Percentiles rank a stretch among this genome's conserved stretches.
phyloP scores from a whole-genome alignment of 176 grass and related monocot species.

The Avena eriantha region DNA sequence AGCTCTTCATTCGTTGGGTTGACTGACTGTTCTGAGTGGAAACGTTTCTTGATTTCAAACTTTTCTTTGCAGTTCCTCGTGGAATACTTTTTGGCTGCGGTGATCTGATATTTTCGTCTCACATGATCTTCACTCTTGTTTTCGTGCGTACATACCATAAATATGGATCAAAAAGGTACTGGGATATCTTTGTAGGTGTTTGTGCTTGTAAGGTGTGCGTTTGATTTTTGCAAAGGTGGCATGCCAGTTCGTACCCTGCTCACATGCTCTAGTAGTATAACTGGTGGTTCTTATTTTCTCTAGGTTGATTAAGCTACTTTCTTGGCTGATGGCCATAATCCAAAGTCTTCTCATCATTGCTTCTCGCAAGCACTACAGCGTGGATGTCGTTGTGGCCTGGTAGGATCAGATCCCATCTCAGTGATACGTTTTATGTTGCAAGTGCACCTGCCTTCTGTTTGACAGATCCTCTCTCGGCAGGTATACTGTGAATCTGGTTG shows the following conservation, averaged over 20 bases:
- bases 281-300: slow-evolving; percentile 25
- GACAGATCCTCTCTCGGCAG: slow-evolving; percentile 44
- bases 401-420: slow-evolving; percentile 44
- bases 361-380: slow-evolving; percentile 94
- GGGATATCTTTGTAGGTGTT: slow-evolving; percentile 1
- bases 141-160: slow-evolving; percentile 93
- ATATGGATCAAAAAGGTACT: slow-evolving; percentile 90
- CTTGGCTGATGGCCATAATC: slow-evolving; percentile 86
- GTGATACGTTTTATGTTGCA: slow-evolving; percentile 1
- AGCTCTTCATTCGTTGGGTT: slow-evolving; percentile 32
- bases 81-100: slow-evolving; percentile 94
- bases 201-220: background rate
- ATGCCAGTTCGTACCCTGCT: background rate
- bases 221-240: background rate
- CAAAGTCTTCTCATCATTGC: slow-evolving; percentile 96
- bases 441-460: background rate
- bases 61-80: slow-evolving; percentile 77
- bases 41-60: slow-evolving; percentile 21
- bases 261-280: slow-evolving; percentile 15
- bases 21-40: slow-evolving; percentile 13
- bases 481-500: slow-evolving; percentile 98
- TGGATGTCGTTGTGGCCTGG: slow-evolving; percentile 99
- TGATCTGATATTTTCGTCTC: slow-evolving; percentile 98
- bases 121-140: slow-evolving; percentile 98
- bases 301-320: slow-evolving; percentile 88